phyloP scores from a whole-genome alignment of 345 rosid species.

The Salix viminalis region DNA sequence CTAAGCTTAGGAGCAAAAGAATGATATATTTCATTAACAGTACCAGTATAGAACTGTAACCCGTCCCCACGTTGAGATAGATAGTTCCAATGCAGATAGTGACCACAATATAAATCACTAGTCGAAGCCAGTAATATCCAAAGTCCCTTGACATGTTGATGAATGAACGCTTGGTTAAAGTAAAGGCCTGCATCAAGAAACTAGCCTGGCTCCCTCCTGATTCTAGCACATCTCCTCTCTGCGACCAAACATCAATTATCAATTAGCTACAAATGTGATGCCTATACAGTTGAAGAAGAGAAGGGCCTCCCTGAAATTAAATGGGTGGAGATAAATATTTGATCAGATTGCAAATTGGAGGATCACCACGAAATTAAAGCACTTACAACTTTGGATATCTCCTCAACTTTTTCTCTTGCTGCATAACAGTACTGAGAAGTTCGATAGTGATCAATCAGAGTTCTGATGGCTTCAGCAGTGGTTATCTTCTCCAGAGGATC shows the following conservation, averaged over 20 bases:
- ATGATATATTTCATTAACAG: background rate
- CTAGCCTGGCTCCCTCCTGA: conserved; percentile 95
- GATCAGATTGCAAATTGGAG: background rate
- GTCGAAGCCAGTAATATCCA: conserved; percentile 97
- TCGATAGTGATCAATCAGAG: conserved; percentile 56
- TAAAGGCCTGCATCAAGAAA: conserved; percentile 74
- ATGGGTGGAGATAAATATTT: too few relatives aligned
- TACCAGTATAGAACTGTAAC: conserved; percentile 86
- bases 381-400: conserved; percentile 85
- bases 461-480: conserved; percentile 77
- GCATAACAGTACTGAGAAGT: conserved; percentile 58
- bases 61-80: conserved; percentile 76
- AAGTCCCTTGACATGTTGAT: conserved; percentile 95
- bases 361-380: background rate
- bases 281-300: background rate
- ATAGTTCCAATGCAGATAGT: conserved; percentile 91
- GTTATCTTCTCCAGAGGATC: conserved; percentile 84
- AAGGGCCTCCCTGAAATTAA: too few relatives aligned
- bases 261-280: background rate
- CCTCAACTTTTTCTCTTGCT: conserved; percentile 67
- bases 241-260: conserved; percentile 14
- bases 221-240: conserved; percentile 90
- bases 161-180: conserved; percentile 82
- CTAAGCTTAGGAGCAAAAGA: too few relatives aligned
- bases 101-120: conserved; percentile 67